These are phyloP conservation scores for Rhodamnia argentea DNA, from an alignment of 345 rosid species.

Conservation along the genomic window DNA sequence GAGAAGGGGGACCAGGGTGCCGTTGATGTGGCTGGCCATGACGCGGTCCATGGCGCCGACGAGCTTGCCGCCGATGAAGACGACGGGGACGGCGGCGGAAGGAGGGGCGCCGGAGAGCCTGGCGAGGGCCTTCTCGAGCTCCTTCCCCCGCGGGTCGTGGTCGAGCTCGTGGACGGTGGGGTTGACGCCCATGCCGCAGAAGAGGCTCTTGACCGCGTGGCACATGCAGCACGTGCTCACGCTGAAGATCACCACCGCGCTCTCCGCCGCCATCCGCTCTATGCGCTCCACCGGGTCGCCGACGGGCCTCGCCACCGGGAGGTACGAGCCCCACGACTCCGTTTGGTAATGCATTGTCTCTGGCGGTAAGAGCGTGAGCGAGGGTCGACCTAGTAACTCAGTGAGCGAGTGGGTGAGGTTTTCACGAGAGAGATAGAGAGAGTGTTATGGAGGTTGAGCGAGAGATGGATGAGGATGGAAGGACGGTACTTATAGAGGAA, in stretches of 20 bases:
- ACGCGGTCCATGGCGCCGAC: slow-evolving; percentile 89
- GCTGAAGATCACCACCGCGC: slow-evolving; percentile 89
- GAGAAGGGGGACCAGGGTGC: slow-evolving; percentile 88
- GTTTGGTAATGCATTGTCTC: slow-evolving; percentile 19
- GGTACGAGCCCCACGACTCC: slow-evolving; percentile 46
- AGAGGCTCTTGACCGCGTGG: slow-evolving; percentile 76
- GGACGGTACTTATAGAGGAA: slow-evolving; percentile 2
- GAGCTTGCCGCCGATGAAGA: slow-evolving; percentile 85
- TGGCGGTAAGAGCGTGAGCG: neutral
- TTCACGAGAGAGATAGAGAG: neutral
- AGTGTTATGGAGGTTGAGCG: neutral
- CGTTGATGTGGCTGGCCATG: slow-evolving; percentile 92
- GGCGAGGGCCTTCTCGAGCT: slow-evolving; percentile 54
- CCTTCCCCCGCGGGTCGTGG: slow-evolving; percentile 62
- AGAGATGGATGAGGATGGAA: neutral
- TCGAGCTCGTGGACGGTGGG: slow-evolving; percentile 89
- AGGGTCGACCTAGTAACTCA: neutral
- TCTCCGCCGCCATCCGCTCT: slow-evolving; percentile 65
- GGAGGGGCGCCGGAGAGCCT: slow-evolving; percentile 33
- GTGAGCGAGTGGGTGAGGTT: neutral
- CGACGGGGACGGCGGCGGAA: slow-evolving; percentile 62
- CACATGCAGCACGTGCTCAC: slow-evolving; percentile 95
- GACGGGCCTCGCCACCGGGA: slow-evolving; percentile 10
- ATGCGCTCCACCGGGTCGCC: slow-evolving; percentile 39
- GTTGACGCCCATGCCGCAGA: slow-evolving; percentile 89